phyloP scores from a whole-genome alignment of 1,139 yeast genomes.

The Hyphopichia khmerensis region DNA sequence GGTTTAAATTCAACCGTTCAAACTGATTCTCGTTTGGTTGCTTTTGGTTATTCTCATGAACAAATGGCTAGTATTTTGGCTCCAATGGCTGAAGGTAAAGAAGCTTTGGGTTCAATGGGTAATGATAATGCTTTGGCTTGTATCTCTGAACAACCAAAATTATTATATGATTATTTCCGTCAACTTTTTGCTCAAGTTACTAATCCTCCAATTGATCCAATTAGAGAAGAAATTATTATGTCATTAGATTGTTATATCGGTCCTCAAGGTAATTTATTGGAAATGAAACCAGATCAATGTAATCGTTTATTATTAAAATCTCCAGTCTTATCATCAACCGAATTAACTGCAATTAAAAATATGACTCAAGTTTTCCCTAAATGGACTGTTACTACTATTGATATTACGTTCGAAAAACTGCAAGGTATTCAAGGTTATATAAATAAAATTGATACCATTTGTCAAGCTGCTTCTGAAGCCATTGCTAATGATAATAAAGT shows the following conservation, averaged over 20 bases:
- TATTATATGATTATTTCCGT: constrained; percentile 90
- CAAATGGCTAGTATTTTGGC: constrained; percentile 80
- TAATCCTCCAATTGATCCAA: constrained; percentile 98
- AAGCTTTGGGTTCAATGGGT: constrained; percentile 98
- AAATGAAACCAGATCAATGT: constrained; percentile 90
- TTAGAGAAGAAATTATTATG: constrained; percentile 96
- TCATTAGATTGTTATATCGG: constrained; percentile 95
- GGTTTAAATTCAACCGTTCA: constrained; percentile 48
- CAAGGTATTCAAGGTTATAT: constrained; percentile 88
- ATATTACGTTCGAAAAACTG: constrained; percentile 81
- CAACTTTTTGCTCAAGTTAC: constrained; percentile 98
- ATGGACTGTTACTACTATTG: constrained; percentile 82
- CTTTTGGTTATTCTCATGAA: constrained; percentile 92
- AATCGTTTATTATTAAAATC: constrained; percentile 79
- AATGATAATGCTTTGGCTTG: constrained; percentile 97
- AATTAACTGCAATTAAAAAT: constrained; percentile 70
- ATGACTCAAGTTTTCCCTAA: constrained; percentile 75
- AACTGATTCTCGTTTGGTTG: constrained; percentile 77
- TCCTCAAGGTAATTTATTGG: constrained; percentile 94
- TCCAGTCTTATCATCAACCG: constrained; percentile 75
- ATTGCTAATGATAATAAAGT: constrained; percentile 75
- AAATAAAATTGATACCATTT: constrained; percentile 79
- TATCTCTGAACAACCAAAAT: constrained; percentile 86
- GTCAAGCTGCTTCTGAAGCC: constrained; percentile 84
- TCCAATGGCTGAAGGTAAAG: constrained; percentile 97